phyloP scores from a whole-genome alignment of 805 yeast species.

The Torulaspora indica region DNA sequence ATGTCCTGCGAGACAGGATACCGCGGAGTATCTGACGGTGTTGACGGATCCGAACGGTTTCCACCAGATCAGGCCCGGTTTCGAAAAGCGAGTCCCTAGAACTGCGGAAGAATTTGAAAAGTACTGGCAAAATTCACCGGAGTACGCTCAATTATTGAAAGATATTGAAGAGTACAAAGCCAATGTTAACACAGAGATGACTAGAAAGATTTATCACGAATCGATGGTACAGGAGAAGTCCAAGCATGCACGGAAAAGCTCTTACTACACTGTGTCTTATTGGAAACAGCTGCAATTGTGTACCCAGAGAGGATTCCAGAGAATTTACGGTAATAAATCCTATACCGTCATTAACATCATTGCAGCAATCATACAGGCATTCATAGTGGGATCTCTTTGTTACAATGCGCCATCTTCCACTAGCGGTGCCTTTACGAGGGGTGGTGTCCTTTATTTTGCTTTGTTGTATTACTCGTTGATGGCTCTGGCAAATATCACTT shows the following conservation, averaged over 20 bases:
- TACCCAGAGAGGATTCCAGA: slow-evolving; percentile 49
- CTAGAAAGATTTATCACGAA: slow-evolving; percentile 33
- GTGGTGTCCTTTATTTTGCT: slow-evolving; percentile 58
- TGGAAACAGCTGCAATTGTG: slow-evolving; percentile 47
- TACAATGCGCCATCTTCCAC: slow-evolving; percentile 49
- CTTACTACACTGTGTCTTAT: slow-evolving; percentile 31
- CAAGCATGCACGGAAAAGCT: slow-evolving; percentile 19
- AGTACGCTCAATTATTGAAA: slow-evolving; percentile 35
- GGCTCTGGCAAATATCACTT: slow-evolving; percentile 47
- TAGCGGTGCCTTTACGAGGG: slow-evolving; percentile 56
- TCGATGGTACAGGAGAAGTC: slow-evolving; percentile 33
- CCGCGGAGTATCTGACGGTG: slow-evolving; percentile 60
- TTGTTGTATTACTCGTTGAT: slow-evolving; percentile 49
- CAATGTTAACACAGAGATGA: slow-evolving; percentile 30
- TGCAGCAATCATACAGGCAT: slow-evolving; percentile 47
- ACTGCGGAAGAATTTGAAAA: slow-evolving; percentile 53
- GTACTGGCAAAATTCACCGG: slow-evolving; percentile 42
- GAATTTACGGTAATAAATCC: slow-evolving; percentile 55
- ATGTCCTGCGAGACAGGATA: slow-evolving; percentile 54
- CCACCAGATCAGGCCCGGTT: slow-evolving; percentile 39
- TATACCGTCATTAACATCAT: slow-evolving; percentile 34
- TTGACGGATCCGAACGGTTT: slow-evolving; percentile 53
- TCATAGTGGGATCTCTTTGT: slow-evolving; percentile 60
- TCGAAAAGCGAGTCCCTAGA: slow-evolving; percentile 47
- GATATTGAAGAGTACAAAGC: slow-evolving; percentile 43